A percentile compares a stretch with the other conserved stretches of the same genome.
These are phyloP conservation scores for Drosera capensis DNA, from an alignment of 148 eudicot species.

Conservation along the genomic window DNA sequence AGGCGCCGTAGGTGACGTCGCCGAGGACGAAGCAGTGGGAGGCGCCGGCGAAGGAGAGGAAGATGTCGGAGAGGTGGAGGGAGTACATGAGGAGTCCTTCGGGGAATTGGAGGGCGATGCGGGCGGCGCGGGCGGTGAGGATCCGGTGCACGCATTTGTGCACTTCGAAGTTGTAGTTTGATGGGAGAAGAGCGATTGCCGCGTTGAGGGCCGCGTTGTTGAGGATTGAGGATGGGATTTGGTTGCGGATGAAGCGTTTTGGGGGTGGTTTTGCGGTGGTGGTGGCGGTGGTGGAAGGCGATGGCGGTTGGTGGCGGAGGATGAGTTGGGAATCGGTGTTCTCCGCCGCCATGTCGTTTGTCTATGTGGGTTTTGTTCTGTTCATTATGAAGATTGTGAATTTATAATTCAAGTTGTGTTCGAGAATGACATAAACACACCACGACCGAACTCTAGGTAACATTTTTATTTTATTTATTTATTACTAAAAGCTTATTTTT, in stretches of 20 bases:
- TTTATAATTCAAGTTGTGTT: not conserved
- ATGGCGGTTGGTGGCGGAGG: constrained; percentile 3
- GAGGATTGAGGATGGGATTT: constrained; percentile 60
- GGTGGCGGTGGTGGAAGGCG: constrained; percentile 1
- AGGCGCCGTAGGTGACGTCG: constrained; percentile 95
- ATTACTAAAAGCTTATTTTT: no score
- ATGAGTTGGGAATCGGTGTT: not conserved
- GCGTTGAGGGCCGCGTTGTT: constrained; percentile 48
- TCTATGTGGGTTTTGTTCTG: not conserved
- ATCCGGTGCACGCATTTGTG: constrained; percentile 69
- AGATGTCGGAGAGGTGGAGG: constrained; percentile 63
- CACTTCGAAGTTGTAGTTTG: constrained; percentile 74
- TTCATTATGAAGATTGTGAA: not conserved
- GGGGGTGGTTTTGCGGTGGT: constrained; percentile 21
- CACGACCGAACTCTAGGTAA: no score
- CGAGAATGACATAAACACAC: not conserved
- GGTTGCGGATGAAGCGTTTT: constrained; percentile 67
- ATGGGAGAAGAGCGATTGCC: constrained; percentile 58
- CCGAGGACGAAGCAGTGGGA: constrained; percentile 45
- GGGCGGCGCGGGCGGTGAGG: constrained; percentile 30
- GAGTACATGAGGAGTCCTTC: constrained; percentile 91
- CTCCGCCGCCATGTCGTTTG: not conserved
- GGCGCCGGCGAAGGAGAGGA: constrained; percentile 43
- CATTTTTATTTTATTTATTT: no score
- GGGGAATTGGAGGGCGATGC: constrained; percentile 74